phyloP scores from a whole-genome alignment of 306 rosid species.

The Fragaria vesca region DNA sequence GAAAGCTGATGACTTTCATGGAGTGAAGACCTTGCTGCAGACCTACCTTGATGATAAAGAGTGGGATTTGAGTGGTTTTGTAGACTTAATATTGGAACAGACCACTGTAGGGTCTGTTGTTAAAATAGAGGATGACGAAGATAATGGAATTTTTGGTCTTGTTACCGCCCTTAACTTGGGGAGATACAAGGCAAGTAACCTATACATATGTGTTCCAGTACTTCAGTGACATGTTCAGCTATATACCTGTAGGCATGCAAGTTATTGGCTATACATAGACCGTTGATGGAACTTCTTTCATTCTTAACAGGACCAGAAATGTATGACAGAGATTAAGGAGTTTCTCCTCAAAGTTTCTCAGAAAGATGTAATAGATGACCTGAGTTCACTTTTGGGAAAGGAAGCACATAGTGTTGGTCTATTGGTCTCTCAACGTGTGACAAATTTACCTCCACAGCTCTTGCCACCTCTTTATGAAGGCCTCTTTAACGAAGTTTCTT shows the following conservation, averaged over 20 bases:
- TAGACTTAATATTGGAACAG: slow-evolving; percentile 67
- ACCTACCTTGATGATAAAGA: slow-evolving; percentile 59
- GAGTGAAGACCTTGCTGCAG: slow-evolving; percentile 76
- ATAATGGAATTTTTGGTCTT: slow-evolving; percentile 66
- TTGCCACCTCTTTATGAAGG: slow-evolving; percentile 80
- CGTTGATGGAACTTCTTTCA: not conserved
- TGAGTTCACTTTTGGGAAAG: slow-evolving; percentile 57
- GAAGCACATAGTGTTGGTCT: slow-evolving; percentile 55
- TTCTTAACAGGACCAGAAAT: slow-evolving; percentile 51
- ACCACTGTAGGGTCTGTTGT: slow-evolving; percentile 70
- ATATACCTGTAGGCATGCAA: not conserved
- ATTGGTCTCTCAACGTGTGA: slow-evolving; percentile 72
- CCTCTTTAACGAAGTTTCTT: slow-evolving; percentile 79
- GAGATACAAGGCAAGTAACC: slow-evolving; percentile 61
- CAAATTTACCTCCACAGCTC: slow-evolving; percentile 83
- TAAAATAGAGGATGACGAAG: slow-evolving; percentile 79
- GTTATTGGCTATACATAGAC: not conserved
- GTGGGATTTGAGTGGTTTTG: slow-evolving; percentile 83
- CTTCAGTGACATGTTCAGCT: not conserved
- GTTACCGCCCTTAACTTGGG: slow-evolving; percentile 67
- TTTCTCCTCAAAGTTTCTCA: slow-evolving; percentile 52
- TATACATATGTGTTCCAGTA: not conserved
- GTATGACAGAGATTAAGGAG: slow-evolving; percentile 55
- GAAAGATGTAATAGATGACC: slow-evolving; percentile 37
- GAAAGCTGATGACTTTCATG: slow-evolving; percentile 75